These are phyloP conservation scores for Phoma herbarum DNA, from an alignment of 2,329 filamentous ascomycete genomes.

Conservation along the genomic window DNA sequence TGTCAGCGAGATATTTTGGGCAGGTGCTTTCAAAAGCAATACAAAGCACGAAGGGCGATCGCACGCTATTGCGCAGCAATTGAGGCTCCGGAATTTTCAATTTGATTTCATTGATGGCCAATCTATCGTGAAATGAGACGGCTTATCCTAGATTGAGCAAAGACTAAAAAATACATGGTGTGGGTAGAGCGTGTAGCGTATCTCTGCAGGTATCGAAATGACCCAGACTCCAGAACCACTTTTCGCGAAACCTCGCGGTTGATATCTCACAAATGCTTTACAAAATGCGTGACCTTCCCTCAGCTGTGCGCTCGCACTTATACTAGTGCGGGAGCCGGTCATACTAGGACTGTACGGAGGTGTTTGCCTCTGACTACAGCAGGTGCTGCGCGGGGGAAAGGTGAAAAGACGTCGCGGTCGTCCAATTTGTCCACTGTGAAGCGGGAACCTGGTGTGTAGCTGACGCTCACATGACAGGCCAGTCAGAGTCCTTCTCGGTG, in stretches of 20 bases:
- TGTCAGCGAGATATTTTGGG: conserved; percentile 1
- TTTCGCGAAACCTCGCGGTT: conserved; percentile 17
- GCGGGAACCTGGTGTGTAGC: background rate
- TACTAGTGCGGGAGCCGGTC: conserved; percentile 4
- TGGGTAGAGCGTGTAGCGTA: conserved; percentile 9
- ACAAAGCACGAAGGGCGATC: background rate
- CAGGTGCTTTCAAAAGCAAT: background rate
- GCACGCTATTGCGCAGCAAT: background rate
- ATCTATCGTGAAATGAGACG: background rate
- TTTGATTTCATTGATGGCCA: conserved; percentile 11
- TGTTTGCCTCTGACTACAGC: background rate
- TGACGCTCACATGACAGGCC: conserved; percentile 49
- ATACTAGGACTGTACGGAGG: conserved; percentile 1
- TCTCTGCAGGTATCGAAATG: conserved; percentile 18
- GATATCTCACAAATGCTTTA: conserved; percentile 24
- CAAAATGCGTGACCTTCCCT: conserved; percentile 11
- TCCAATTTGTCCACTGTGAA: background rate
- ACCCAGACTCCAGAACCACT: conserved; percentile 16
- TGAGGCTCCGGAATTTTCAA: background rate
- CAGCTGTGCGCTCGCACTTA: conserved; percentile 4
- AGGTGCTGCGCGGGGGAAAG: background rate
- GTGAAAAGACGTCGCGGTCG: background rate
- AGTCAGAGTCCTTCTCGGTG: conserved; percentile 51
- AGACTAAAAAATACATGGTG: conserved; percentile 17
- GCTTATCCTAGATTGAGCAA: conserved; percentile 14